Evolutionary conservation across 805 yeast species (phyloP).

Genomic region (Hanseniaspora mollemarum): DNA sequence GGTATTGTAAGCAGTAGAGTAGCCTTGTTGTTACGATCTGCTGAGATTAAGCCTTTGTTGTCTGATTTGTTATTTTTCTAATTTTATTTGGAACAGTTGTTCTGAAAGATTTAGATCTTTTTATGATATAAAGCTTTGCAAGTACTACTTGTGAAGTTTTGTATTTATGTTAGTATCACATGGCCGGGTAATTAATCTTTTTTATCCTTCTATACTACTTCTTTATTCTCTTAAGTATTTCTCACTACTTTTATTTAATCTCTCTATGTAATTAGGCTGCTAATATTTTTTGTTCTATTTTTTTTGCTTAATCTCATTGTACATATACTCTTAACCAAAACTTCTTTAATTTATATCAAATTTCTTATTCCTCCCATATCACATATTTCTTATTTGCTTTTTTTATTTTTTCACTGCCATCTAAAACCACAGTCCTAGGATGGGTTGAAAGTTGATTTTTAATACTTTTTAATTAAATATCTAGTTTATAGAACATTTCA

Average conservation of each 20-base stretch:
- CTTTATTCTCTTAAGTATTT: not conserved
- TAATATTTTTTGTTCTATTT: no score
- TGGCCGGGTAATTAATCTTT: not conserved
- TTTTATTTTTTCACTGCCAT: not conserved
- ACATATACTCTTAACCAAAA: no score
- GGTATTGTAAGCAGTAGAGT: slow-evolving; percentile 35
- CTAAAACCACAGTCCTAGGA: not conserved
- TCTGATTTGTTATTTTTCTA: slow-evolving; percentile 26
- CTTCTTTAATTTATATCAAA: not conserved
- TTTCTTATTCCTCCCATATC: not conserved
- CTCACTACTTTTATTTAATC: not conserved
- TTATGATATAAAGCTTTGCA: not conserved
- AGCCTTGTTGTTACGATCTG: slow-evolving; percentile 46
- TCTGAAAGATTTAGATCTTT: slow-evolving; percentile 1
- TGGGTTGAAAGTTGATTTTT: not conserved
- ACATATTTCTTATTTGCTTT: not conserved
- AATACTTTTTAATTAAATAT: not conserved
- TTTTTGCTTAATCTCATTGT: no score
- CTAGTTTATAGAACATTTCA: not conserved
- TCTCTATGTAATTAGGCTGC: no score
- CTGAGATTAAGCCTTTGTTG: slow-evolving; percentile 39
- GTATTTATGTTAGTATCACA: not conserved
- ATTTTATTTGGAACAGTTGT: slow-evolving; percentile 15
- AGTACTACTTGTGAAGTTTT: not conserved
- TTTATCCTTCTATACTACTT: not conserved